A percentile compares a stretch with the other conserved stretches of the same genome.
Conservation (phyloP, 306 rosid species). For the Calophaca sinica region DNA sequence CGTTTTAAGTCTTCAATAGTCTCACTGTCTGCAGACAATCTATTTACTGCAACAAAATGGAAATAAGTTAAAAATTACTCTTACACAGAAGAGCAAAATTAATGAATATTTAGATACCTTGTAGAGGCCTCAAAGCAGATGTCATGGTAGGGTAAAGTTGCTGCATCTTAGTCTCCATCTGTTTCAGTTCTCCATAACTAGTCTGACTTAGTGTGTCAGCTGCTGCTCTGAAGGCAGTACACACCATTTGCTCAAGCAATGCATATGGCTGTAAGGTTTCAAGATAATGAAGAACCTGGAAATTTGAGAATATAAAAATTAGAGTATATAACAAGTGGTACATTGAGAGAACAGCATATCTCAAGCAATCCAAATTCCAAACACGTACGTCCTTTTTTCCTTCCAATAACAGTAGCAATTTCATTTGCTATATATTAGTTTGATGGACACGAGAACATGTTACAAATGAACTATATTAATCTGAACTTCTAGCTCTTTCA, state of each 20-base stretch:
- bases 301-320: conserved; percentile 38
- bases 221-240: conserved; percentile 87
- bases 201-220: conserved; percentile 79
- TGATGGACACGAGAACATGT: conserved; percentile 31
- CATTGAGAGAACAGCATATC: conserved; percentile 19
- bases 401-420: conserved; percentile 11
- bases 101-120: conserved; percentile 56
- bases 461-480: conserved; percentile 32
- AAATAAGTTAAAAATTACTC: conserved; percentile 34
- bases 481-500: conserved; percentile 10
- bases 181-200: conserved; percentile 76
- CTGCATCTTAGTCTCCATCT: conserved; percentile 75
- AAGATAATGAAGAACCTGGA: conserved; percentile 90
- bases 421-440: too few species aligned
- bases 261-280: conserved; percentile 84
- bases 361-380: conserved; percentile 45
- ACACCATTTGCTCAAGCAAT: conserved; percentile 93
- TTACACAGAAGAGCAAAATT: conserved; percentile 12
- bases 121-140: conserved; percentile 73
- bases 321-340: conserved; percentile 36
- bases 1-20: conserved; percentile 71
- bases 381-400: neutral
- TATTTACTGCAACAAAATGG: conserved; percentile 66
- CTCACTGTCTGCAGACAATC: conserved; percentile 72
- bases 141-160: conserved; percentile 83